These are phyloP conservation scores for Mycosphaerella arachidis DNA, from an alignment of 2,329 filamentous ascomycete genomes.

Conservation along the genomic window DNA sequence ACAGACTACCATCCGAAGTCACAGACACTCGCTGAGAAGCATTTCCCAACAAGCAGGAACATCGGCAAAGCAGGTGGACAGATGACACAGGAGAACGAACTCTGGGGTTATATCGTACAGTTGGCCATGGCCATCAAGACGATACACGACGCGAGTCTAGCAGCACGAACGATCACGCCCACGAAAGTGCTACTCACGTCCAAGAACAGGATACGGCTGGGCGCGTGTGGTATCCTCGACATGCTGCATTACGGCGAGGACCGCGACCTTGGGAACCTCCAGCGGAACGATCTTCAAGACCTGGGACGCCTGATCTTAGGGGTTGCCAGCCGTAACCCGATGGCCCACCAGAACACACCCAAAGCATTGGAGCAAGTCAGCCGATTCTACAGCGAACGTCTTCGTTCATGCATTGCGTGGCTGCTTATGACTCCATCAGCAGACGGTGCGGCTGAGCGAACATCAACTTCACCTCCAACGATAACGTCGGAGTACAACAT, in stretches of 20 bases:
- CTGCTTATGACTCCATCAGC: conserved; percentile 60
- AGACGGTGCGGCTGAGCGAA: conserved; percentile 1
- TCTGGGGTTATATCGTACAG: conserved; percentile 93
- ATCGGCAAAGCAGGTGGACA: conserved; percentile 19
- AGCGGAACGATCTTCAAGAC: conserved; percentile 80
- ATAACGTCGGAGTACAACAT: conserved; percentile 58
- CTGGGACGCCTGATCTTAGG: conserved; percentile 82
- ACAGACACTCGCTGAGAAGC: conserved; percentile 81
- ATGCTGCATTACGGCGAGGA: conserved; percentile 76
- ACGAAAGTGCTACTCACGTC: conserved; percentile 87
- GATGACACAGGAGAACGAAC: conserved; percentile 57
- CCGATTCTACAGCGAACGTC: conserved; percentile 69
- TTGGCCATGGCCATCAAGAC: conserved; percentile 81
- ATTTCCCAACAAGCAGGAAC: conserved; percentile 48
- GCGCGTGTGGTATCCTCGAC: conserved; percentile 83
- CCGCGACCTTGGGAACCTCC: conserved; percentile 66
- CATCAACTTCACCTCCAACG: conserved; percentile 5
- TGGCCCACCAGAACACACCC: conserved; percentile 53
- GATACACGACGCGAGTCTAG: conserved; percentile 75
- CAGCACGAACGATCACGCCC: conserved; percentile 78
- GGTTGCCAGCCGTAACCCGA: conserved; percentile 56
- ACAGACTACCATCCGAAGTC: conserved; percentile 90
- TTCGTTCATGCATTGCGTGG: conserved; percentile 78
- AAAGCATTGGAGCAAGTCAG: conserved; percentile 72
- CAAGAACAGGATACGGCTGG: conserved; percentile 83